A percentile compares a stretch with the other conserved stretches of the same genome.
Conservation (phyloP, 441 rosid species). For the Eruca vesicaria region DNA sequence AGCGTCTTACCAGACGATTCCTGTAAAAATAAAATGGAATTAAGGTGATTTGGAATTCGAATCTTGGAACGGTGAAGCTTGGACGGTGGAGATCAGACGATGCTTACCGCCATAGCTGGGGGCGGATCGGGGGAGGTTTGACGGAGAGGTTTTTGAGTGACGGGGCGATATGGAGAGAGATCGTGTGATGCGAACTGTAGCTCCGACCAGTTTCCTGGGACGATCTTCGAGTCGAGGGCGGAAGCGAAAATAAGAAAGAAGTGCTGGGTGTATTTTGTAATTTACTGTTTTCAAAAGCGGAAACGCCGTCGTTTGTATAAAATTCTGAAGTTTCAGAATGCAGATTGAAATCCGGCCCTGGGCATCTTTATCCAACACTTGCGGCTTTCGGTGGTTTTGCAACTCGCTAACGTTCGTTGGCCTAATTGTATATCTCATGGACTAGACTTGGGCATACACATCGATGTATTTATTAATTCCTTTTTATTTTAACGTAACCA, state of each 20-base stretch:
- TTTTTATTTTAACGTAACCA: too few species aligned
- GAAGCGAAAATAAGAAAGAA: neutral
- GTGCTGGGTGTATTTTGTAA: conserved; percentile 2
- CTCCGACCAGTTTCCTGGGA: neutral
- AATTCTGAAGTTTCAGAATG: neutral
- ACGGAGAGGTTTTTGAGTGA: conserved; percentile 15
- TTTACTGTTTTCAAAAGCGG: neutral
- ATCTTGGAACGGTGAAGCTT: neutral
- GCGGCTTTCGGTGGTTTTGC: neutral
- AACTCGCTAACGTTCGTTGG: neutral
- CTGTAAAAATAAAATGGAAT: conserved; percentile 35
- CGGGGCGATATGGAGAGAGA: conserved; percentile 7
- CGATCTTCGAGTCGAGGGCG: conserved; percentile 2
- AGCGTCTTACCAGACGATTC: conserved; percentile 89
- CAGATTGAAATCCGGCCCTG: neutral
- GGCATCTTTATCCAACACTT: neutral
- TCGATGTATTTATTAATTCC: neutral
- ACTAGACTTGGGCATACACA: neutral
- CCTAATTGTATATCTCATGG: neutral
- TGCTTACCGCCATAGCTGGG: conserved; percentile 38
- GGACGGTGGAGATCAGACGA: conserved; percentile 23
- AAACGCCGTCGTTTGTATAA: neutral
- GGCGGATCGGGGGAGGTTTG: conserved; percentile 25
- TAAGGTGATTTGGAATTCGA: conserved; percentile 6
- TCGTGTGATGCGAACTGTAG: neutral